Percentiles rank a stretch among this genome's conserved stretches.
Evolutionary conservation across 192 early-diverging fungal species (phyloP).

Genomic region (Chytriomyces confervae): DNA sequence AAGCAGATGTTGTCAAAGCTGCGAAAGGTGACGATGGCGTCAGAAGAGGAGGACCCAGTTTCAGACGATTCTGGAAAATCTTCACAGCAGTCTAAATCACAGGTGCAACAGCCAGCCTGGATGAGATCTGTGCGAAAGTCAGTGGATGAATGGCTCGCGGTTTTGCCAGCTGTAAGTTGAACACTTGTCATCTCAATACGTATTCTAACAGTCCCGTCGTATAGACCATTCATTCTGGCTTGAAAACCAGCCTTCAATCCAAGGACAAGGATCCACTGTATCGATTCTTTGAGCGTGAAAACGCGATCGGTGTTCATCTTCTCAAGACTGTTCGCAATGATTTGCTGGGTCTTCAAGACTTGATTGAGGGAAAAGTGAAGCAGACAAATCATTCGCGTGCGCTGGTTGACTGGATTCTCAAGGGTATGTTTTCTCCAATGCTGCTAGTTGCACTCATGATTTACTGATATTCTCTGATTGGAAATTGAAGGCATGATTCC

Average conservation of each 20-base stretch:
- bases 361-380: slow-evolving; percentile 79
- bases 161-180: slow-evolving; percentile 59
- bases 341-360: slow-evolving; percentile 63
- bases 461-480: background rate
- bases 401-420: slow-evolving; percentile 71
- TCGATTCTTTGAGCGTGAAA: slow-evolving; percentile 86
- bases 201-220: background rate
- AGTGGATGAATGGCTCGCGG: slow-evolving; percentile 62
- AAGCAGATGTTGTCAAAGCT: slow-evolving; percentile 80
- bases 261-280: slow-evolving; percentile 71
- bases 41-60: slow-evolving; percentile 80
- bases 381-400: slow-evolving; percentile 86
- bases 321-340: slow-evolving; percentile 71
- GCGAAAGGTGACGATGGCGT: slow-evolving; percentile 79
- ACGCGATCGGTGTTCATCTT: slow-evolving; percentile 63
- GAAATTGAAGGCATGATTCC: slow-evolving; percentile 66
- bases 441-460: background rate
- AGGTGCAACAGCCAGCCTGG: slow-evolving; percentile 67
- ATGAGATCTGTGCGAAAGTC: slow-evolving; percentile 71
- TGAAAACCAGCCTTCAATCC: slow-evolving; percentile 32
- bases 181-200: background rate
- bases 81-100: slow-evolving; percentile 24
- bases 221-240: slow-evolving; percentile 25
- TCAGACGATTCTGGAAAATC: slow-evolving; percentile 34
- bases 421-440: slow-evolving; percentile 44